Conservation (phyloP, 164 flowering plant species). For the Chloranthus sessilifolius region DNA sequence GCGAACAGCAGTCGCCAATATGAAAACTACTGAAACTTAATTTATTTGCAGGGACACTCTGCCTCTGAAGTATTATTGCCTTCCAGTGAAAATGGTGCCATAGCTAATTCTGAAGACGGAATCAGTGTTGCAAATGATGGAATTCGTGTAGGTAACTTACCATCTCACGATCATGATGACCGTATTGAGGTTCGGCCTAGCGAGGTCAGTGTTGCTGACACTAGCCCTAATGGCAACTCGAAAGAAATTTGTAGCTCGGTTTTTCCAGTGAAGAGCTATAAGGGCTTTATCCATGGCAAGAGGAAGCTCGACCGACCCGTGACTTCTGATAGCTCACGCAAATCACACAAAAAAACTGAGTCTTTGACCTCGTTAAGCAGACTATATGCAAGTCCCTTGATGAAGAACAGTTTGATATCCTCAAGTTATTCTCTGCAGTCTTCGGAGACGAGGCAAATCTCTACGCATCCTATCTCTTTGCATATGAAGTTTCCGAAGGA, state of each 20-base stretch:
- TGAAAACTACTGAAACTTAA: not conserved
- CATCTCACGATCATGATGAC: constrained; percentile 6
- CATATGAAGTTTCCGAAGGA: constrained; percentile 32
- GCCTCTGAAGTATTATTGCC: constrained; percentile 1
- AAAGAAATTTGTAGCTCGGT: not conserved
- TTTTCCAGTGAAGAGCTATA: not conserved
- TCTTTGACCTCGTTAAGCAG: not conserved
- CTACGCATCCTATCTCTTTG: constrained; percentile 11
- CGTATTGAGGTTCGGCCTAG: not conserved
- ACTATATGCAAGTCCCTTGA: constrained; percentile 9
- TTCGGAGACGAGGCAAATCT: not conserved
- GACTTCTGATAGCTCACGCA: constrained; percentile 2
- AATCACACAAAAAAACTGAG: not conserved
- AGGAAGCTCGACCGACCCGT: constrained; percentile 1
- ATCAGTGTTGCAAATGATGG: not conserved
- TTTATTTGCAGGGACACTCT: not conserved
- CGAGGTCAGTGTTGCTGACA: not conserved
- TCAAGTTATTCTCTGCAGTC: not conserved
- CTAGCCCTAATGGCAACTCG: not conserved
- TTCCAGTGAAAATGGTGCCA: not conserved
- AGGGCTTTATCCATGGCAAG: not conserved
- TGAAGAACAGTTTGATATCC: not conserved
- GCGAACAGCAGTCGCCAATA: too few relatives aligned
- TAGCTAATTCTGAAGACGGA: not conserved
- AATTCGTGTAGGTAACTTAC: not conserved